Evolutionary conservation across 2,329 filamentous ascomycete species (phyloP).

Genomic region (Teratosphaeria pseudoeucalypti): DNA sequence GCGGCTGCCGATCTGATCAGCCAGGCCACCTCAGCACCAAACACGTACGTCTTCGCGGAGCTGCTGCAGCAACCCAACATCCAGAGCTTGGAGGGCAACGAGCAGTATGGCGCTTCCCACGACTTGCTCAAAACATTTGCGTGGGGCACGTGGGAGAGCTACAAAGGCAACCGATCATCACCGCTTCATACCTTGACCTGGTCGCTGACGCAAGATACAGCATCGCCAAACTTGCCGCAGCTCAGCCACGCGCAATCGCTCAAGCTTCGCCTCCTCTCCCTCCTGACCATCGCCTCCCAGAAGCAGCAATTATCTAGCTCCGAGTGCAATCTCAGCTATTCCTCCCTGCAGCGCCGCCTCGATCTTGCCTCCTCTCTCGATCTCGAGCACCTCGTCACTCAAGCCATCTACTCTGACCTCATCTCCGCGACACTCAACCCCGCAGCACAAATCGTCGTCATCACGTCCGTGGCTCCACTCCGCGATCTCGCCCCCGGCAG

Average conservation of each 20-base stretch:
- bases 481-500: conserved; percentile 72
- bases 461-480: conserved; percentile 72
- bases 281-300: conserved; percentile 68
- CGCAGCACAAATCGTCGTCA: conserved; percentile 59
- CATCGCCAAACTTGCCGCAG: conserved; percentile 49
- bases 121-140: conserved; percentile 79
- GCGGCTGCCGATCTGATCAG: conserved; percentile 77
- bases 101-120: conserved; percentile 55
- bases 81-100: conserved; percentile 55
- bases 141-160: conserved; percentile 78
- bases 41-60: conserved; percentile 89
- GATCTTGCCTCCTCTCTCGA: conserved; percentile 56
- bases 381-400: conserved; percentile 78
- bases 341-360: conserved; percentile 54
- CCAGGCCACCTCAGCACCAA: conserved; percentile 78
- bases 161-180: conserved; percentile 38
- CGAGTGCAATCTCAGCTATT: conserved; percentile 59
- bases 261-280: conserved; percentile 84
- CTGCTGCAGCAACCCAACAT: conserved; percentile 75
- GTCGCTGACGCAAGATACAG: conserved; percentile 22
- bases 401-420: conserved; percentile 76
- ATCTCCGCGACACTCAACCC: conserved; percentile 77
- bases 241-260: conserved; percentile 63
- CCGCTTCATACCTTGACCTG: not conserved
- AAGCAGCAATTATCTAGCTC: conserved; percentile 24